Base-by-base conservation (phyloP, 176 grass and related monocot genomes). In the Phyllostachys edulis region DNA sequence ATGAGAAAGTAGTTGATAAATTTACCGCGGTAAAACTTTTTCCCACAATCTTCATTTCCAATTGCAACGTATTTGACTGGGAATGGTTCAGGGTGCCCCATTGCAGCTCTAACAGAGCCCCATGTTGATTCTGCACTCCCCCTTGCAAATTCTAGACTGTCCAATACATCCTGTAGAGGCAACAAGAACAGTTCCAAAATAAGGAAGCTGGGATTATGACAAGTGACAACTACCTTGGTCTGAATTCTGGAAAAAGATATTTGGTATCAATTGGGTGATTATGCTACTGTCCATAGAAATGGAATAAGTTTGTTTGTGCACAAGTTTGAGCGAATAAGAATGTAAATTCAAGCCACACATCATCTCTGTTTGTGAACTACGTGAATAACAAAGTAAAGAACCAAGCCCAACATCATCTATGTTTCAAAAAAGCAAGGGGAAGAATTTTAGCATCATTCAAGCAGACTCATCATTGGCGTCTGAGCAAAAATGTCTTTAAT, bases 51-150 rank as follows among this genome's bases (percentile, higher is more conserved):
- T 91, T 98, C 96, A 81, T 98, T 98, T 49, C 96, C 96, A 63
- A 98, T 88, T 39, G 96, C 96, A 62, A 98, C 90, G 54, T 95
- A 95, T 57, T 95, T 93, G 63, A 95, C 82, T 17, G 85, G 89
- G 83, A 98, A 98, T 59, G 93, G 93, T 56, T 98, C 93, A 21
- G 96, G 83, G 71, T 98, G 96, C 62, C 96, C 96, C 96, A 98
- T 92, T 76, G 76, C 46, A 80, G 96, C 96, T 57, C 96, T 90
- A 85, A 95, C 87, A 73, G 89, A 91, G n/a, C 96, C 96, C 96
- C 96, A 98, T 77, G 85, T 95, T 76, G 96, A 93, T 38, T 93
- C 76, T 66, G 87, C 81, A 37, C 78, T 85, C 64, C 96, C 96
- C 80, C 87, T 94, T 80, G 96, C 93, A 89, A 98, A 98, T 73